Base-by-base conservation (phyloP, 805 yeast species). In the Teunomyces gatunensis region DNA sequence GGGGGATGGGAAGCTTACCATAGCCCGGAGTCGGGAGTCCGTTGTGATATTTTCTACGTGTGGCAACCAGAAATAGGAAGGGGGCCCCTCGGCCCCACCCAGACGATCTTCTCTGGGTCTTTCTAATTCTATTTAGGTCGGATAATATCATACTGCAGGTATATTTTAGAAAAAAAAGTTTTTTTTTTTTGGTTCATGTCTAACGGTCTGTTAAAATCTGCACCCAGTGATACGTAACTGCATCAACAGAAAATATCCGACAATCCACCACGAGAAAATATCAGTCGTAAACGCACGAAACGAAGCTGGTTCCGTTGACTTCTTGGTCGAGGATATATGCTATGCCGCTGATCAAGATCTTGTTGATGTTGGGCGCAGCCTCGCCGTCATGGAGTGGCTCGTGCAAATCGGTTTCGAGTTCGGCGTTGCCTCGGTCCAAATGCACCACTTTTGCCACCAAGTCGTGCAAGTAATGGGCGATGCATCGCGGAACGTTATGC, bases 361-460 rank as follows among this genome's bases (percentile, higher is more conserved):
- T 49, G 27, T 32, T 39, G 20, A 37, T 11, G 17, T 21, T 37
- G n/a, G 47, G 51, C 15, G 60, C 65, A 45, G 60, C 67, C 12
- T 75, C 76, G 41, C 72, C 77, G 47, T 67, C 68, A 39, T 67
- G 57, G 41, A 60, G 61, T 20, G 58, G 59, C 17, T 47, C 52
- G 9, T 63, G 65, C 28, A 66, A 56, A 3, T 57, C 59, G 9
- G 60, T 55, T 28, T 32, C 34, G 10, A 60, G 67, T 50, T 73
- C 78, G 1, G 78, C 78, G 51, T 71, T 59, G 1, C 77, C 78
- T 13, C 78, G 54, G 49, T 68, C 60, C 43, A 73, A 59, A 47
- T 64, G 64, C 37, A 63, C 54, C 60, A 71, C 54, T 6, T 52
- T 53, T n/a, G 62, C 51, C 10, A 70, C 56, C n/a, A 69, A 49